Evolutionary conservation across 2,329 filamentous ascomycete species (phyloP).

Genomic region (Arachnopeziza araneosa): DNA sequence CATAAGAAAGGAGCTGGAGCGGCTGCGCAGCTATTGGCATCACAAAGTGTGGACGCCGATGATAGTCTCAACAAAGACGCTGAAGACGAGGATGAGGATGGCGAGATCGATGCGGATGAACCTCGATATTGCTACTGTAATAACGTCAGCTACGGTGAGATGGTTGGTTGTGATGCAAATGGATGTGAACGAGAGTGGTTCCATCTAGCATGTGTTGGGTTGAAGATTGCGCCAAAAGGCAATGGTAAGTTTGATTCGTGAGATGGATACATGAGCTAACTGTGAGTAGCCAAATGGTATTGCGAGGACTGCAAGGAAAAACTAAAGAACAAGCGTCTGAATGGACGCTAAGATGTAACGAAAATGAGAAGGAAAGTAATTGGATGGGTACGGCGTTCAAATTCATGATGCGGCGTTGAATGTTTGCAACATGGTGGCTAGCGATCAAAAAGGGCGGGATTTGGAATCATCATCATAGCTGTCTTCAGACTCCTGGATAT

Average conservation of each 20-base stretch:
- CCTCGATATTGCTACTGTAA: conserved; percentile 77
- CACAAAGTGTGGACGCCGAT: conserved; percentile 37
- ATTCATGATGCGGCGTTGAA: not conserved
- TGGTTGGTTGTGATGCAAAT: conserved; percentile 75
- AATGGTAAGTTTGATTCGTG: conserved; percentile 27
- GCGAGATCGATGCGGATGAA: conserved; percentile 63
- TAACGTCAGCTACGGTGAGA: conserved; percentile 74
- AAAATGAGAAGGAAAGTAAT: not conserved
- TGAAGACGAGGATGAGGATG: conserved; percentile 46
- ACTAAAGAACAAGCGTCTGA: conserved; percentile 24
- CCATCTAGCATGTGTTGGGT: conserved; percentile 73
- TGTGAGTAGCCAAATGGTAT: conserved; percentile 27
- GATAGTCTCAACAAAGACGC: conserved; percentile 39
- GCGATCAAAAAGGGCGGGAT: not conserved
- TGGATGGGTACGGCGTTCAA: not conserved
- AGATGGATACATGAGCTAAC: not conserved
- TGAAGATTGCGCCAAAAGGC: conserved; percentile 71
- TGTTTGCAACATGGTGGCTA: not conserved
- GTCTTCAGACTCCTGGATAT: conserved; percentile 5
- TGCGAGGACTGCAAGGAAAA: conserved; percentile 30
- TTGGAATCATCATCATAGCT: not conserved
- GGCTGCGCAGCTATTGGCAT: conserved; percentile 29
- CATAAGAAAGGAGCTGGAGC: conserved; percentile 51
- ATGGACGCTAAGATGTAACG: conserved; percentile 13
- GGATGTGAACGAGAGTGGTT: conserved; percentile 76